A percentile compares a stretch with the other conserved stretches of the same genome.
Evolutionary conservation across 805 yeast species (phyloP).

Genomic region (Pichia pseudocactophila): DNA sequence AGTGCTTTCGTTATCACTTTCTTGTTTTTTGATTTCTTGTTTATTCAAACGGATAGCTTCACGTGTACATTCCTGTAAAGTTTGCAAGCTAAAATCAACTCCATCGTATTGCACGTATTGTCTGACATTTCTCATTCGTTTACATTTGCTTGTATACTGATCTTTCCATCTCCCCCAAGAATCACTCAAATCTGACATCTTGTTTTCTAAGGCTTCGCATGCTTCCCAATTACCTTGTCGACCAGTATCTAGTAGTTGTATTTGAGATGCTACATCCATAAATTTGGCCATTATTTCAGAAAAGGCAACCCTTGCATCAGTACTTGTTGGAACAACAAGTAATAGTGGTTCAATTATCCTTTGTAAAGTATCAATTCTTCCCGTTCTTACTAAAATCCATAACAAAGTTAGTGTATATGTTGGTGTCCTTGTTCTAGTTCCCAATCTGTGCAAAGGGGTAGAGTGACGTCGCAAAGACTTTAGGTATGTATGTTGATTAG

Average conservation of each 20-base stretch:
- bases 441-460: slow-evolving; percentile 6
- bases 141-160: slow-evolving; percentile 3
- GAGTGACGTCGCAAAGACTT: slow-evolving; percentile 4
- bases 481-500: slow-evolving; percentile 5
- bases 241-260: neutral
- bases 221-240: slow-evolving; percentile 1
- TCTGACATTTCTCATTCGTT: slow-evolving; percentile 2
- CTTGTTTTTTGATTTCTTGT: neutral
- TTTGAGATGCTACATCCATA: slow-evolving; percentile 1
- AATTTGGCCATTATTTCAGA: slow-evolving; percentile 5
- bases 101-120: slow-evolving; percentile 5
- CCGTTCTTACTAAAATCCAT: slow-evolving; percentile 6
- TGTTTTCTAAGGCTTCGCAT: neutral
- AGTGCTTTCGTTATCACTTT: neutral
- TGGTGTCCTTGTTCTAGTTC: slow-evolving; percentile 8
- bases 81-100: neutral
- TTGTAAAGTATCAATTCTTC: slow-evolving; percentile 3
- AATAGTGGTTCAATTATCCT: slow-evolving; percentile 7
- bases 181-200: slow-evolving; percentile 2
- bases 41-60: neutral
- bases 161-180: slow-evolving; percentile 8
- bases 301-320: slow-evolving; percentile 7
- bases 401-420: slow-evolving; percentile 7
- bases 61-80: neutral
- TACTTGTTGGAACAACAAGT: slow-evolving; percentile 8